phyloP scores from a whole-genome alignment of 2,329 filamentous ascomycete species.

The Aspergillus amoenus region DNA sequence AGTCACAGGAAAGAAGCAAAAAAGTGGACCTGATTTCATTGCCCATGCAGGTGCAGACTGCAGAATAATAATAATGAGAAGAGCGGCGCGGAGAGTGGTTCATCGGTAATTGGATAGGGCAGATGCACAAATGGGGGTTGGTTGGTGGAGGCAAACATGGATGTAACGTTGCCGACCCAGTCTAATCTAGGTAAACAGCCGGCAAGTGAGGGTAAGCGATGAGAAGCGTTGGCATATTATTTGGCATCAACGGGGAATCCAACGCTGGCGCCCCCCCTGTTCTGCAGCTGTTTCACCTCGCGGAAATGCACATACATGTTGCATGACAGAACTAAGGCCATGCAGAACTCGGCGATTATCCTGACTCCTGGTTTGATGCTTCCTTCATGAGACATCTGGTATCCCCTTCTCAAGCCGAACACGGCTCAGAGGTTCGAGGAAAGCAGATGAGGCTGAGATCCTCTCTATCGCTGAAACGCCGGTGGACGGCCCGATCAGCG shows the following conservation, averaged over 20 bases:
- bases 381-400: not conserved
- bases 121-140: slow-evolving; percentile 2
- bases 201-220: not conserved
- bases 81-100: not conserved
- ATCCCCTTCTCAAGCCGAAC: not conserved
- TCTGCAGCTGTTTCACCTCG: too few relatives aligned
- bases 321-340: too few relatives aligned
- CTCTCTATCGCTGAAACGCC: not conserved
- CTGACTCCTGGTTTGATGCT: not conserved
- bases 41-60: not conserved
- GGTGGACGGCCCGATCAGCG: not conserved
- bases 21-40: not conserved
- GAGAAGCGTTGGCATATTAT: not conserved
- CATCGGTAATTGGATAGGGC: slow-evolving; percentile 7
- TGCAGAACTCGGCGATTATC: too few relatives aligned
- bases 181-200: slow-evolving; percentile 1
- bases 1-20: too few relatives aligned
- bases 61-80: not conserved
- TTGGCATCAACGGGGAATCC: not conserved
- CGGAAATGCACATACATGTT: too few relatives aligned
- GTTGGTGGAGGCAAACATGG: slow-evolving; percentile 5
- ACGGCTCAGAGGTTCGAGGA: not conserved
- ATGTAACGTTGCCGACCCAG: not conserved
- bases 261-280: too few relatives aligned
- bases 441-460: not conserved